These are phyloP conservation scores for Aspergillus ruber DNA, from an alignment of 2,329 filamentous ascomycete genomes.

Conservation along the genomic window DNA sequence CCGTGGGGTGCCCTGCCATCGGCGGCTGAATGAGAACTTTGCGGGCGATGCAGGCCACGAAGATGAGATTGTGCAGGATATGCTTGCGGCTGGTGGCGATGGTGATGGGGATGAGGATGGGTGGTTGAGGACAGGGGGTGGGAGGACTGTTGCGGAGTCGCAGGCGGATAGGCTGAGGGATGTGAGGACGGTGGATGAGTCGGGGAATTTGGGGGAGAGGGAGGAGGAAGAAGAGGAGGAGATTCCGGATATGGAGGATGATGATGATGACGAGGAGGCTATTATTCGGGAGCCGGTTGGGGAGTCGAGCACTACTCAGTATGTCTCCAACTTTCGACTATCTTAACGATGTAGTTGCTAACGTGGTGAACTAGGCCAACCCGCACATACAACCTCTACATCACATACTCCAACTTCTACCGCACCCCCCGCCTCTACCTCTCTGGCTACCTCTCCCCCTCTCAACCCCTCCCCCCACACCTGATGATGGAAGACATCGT, in stretches of 20 bases:
- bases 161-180: conserved; percentile 72
- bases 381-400: conserved; percentile 96
- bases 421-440: conserved; percentile 92
- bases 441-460: conserved; percentile 74
- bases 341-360: not conserved
- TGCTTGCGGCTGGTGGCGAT: conserved; percentile 50
- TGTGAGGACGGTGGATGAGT: conserved; percentile 82
- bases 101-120: conserved; percentile 69
- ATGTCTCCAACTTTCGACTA: conserved; percentile 23
- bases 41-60: conserved; percentile 81
- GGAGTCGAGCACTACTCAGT: conserved; percentile 48
- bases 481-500: conserved; percentile 97
- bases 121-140: conserved; percentile 82
- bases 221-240: conserved; percentile 66
- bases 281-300: conserved; percentile 72
- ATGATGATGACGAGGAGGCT: conserved; percentile 87
- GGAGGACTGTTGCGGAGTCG: conserved; percentile 54
- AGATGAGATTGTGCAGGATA: conserved; percentile 77
- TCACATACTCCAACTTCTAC: conserved; percentile 96
- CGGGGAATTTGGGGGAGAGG: conserved; percentile 73
- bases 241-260: conserved; percentile 97
- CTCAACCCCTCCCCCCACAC: conserved; percentile 72
- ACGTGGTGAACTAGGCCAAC: conserved; percentile 53
- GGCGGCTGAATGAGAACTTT: conserved; percentile 87
- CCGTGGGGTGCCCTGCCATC: conserved; percentile 86